Conservation (phyloP, 1,139 yeast genomes). For the Yamadazyma aaseri region DNA sequence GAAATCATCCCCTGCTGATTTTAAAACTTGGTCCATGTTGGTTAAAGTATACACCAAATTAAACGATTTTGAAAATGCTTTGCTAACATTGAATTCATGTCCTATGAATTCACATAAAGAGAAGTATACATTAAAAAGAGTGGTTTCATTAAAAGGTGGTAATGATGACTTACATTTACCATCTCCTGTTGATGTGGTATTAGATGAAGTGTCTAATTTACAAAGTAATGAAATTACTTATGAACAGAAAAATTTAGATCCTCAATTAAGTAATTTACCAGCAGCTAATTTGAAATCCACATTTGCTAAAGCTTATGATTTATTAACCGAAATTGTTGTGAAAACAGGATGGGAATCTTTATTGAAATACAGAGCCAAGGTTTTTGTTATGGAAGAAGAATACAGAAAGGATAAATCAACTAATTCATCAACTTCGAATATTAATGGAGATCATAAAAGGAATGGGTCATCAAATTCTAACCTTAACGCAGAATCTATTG, state of each 20-base stretch:
- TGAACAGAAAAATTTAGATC: conserved; percentile 62
- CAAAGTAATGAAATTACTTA: conserved; percentile 50
- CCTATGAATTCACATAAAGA: conserved; percentile 83
- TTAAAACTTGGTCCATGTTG: conserved; percentile 76
- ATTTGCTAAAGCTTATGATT: conserved; percentile 73
- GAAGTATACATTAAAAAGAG: conserved; percentile 53
- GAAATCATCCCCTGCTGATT: conserved; percentile 80
- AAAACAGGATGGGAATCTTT: conserved; percentile 90
- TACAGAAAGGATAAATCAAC: conserved; percentile 50
- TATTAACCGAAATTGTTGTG: conserved; percentile 69
- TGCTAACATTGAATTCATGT: conserved; percentile 82
- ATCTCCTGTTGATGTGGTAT: conserved; percentile 73
- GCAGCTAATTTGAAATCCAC: conserved; percentile 78
- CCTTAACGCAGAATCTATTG: conserved; percentile 14
- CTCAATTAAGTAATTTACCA: conserved; percentile 67
- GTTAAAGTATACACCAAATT: conserved; percentile 70
- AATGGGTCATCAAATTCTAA: conserved; percentile 12
- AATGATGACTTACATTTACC: conserved; percentile 67
- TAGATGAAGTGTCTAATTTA: conserved; percentile 58
- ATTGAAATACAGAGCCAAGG: conserved; percentile 72
- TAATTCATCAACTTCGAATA: conserved; percentile 10
- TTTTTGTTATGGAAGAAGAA: conserved; percentile 95
- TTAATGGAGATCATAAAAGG: conserved; percentile 13
- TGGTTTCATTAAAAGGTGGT: conserved; percentile 55
- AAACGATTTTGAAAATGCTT: conserved; percentile 73